phyloP scores from a whole-genome alignment of 2,329 filamentous ascomycete genomes.

The Aurifilum marmelostoma region DNA sequence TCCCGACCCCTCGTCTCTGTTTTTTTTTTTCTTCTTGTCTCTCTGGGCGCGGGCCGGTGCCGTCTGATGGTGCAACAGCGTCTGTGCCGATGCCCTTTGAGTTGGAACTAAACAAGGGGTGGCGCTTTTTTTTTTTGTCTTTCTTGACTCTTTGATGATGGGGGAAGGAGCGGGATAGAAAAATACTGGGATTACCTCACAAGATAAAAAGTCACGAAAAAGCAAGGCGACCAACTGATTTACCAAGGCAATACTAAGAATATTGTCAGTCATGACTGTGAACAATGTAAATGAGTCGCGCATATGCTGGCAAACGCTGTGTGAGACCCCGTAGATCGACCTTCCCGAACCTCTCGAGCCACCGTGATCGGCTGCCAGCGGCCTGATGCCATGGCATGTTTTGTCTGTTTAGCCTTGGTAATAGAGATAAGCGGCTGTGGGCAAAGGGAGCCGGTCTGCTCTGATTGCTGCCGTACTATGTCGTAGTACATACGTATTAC shows the following conservation, averaged over 20 bases:
- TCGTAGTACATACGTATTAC: too few relatives aligned
- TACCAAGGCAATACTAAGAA: not conserved
- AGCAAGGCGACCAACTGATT: too few relatives aligned
- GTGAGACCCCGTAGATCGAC: not conserved
- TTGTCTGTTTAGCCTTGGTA: not conserved
- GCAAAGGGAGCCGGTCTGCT: not conserved
- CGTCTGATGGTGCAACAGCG: constrained; percentile 5
- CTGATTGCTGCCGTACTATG: not conserved
- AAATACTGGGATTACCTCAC: constrained; percentile 16
- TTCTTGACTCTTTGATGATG: not conserved
- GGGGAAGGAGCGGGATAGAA: not conserved
- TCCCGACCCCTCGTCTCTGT: not conserved
- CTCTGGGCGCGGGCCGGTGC: constrained; percentile 11
- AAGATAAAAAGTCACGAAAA: constrained; percentile 1
- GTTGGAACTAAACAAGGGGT: not conserved
- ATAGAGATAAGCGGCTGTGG: not conserved
- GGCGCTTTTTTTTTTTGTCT: not conserved
- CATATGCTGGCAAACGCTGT: not conserved
- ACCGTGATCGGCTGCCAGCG: constrained; percentile 12
- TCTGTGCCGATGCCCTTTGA: constrained; percentile 8
- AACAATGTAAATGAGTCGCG: constrained; percentile 19
- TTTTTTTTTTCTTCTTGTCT: constrained; percentile 3
- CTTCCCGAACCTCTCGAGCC: not conserved
- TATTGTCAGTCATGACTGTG: constrained; percentile 9
- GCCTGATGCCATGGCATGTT: not conserved